Evolutionary conservation across 2,329 filamentous ascomycete species (phyloP), one percentile per base, ranked within the genome.

Genomic region (Verticillium zaregamsianum): DNA sequence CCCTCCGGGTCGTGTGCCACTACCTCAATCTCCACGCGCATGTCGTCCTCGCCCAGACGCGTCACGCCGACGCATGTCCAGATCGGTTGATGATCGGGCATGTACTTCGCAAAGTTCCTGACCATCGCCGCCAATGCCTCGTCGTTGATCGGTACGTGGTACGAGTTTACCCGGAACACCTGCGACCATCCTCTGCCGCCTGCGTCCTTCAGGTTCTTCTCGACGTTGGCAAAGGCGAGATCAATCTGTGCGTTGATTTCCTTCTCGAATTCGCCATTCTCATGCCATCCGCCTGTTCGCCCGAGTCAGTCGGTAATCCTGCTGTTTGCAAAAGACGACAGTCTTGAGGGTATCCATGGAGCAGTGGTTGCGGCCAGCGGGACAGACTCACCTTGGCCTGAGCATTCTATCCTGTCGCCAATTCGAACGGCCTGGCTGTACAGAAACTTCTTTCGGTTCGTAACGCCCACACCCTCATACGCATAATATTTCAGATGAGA

Each of bases 21-120:
- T 11, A 85, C 83, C 70, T 88, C 85, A 69, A 88, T 82, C 72
- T 88, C 85, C 3, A 88, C 77, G 25, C 74, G 69, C 85, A 88
- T 88, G 35, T 75, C 77, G 32, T 78, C 76, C 61, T 76, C 70
- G 0, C 74, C 83, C 7, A 88, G 68, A 37, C 72, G 66, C 1
- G 72, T 66, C 1, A 87, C 84, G 0, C 80, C 83, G 15, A 87
- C 72, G 61, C 72, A 76, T 0, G 84, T 87, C 81, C 81, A 84
- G 1, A 84, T 73, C 0, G 84, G 83, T 62, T 78, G 68, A 66
- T 86, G 82, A 35, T 80, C 67, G 0, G 82, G 82, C 72, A 82
- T 79, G 71, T 78, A 84, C 64, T 79, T 79, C 61, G 72, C 72
- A 54, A 86, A 76, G 57, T 82, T 80, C 39, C 76, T 62, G 2